phyloP scores from a whole-genome alignment of 1,284 basidiomycete genomes.

The Cutaneotrichosporon dermatis region DNA sequence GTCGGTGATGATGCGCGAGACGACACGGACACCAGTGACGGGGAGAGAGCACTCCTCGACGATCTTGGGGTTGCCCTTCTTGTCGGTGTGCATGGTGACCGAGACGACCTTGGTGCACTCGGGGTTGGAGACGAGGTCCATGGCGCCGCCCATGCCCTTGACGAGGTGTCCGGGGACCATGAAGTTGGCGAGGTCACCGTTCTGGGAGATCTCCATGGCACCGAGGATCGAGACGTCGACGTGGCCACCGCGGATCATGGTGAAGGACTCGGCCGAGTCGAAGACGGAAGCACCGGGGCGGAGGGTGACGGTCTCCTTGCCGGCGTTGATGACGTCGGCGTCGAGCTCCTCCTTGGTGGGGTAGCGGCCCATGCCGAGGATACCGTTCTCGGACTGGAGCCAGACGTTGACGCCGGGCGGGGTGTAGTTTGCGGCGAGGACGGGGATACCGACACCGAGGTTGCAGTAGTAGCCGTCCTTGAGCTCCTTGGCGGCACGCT shows the following conservation, averaged over 20 bases:
- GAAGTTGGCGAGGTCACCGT: conserved; percentile 90
- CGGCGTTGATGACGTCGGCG: conserved; percentile 91
- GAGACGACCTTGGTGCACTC: conserved; percentile 63
- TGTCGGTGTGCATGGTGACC: conserved; percentile 60
- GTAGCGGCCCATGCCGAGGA: conserved; percentile 92
- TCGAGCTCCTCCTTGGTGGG: conserved; percentile 83
- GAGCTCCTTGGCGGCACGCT: conserved; percentile 74
- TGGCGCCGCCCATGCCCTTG: conserved; percentile 89
- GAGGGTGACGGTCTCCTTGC: conserved; percentile 91
- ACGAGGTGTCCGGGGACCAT: conserved; percentile 94
- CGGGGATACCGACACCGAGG: conserved; percentile 82
- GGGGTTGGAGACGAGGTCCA: conserved; percentile 91
- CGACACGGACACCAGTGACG: conserved; percentile 76
- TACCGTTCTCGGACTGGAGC: conserved; percentile 92
- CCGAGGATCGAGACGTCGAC: conserved; percentile 87
- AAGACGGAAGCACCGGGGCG: conserved; percentile 89
- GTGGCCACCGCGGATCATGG: conserved; percentile 95
- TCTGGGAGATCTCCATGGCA: conserved; percentile 87
- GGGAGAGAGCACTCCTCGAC: conserved; percentile 76
- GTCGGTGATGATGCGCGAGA: conserved; percentile 89
- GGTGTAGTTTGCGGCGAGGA: conserved; percentile 78
- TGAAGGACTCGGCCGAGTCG: conserved; percentile 60
- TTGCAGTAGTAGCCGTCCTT: conserved; percentile 80
- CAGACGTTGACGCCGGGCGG: conserved; percentile 76
- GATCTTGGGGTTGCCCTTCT: conserved; percentile 84